These are phyloP conservation scores for Phytophthora idaei DNA, from an alignment of 352 stramenopile genomes.

Conservation along the genomic window DNA sequence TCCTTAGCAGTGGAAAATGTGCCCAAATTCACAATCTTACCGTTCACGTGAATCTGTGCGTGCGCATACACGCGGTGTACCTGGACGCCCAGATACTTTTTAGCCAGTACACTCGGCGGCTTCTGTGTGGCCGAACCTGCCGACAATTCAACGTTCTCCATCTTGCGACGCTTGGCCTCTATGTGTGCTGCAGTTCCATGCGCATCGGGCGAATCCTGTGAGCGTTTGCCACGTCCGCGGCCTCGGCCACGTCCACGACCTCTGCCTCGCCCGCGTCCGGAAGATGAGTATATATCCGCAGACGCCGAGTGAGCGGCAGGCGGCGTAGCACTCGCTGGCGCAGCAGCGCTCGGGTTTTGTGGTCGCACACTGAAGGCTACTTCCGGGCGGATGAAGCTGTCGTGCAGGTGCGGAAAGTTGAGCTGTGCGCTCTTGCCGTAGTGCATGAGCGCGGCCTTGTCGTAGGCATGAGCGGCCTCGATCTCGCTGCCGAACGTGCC, in stretches of 20 bases:
- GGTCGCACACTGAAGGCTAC: slow-evolving; percentile 34
- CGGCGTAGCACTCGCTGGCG: slow-evolving; percentile 1
- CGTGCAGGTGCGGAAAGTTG: slow-evolving; percentile 82
- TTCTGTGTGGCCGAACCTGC: slow-evolving; percentile 36
- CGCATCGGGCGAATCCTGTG: slow-evolving; percentile 42
- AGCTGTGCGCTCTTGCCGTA: slow-evolving; percentile 71
- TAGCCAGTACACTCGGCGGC: slow-evolving; percentile 19
- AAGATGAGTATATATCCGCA: slow-evolving; percentile 17
- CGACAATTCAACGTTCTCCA: slow-evolving; percentile 17
- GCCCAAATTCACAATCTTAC: slow-evolving; percentile 76
- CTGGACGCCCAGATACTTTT: slow-evolving; percentile 77
- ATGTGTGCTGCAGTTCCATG: slow-evolving; percentile 9
- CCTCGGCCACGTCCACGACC: slow-evolving; percentile 55
- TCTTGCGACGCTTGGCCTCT: slow-evolving; percentile 46
- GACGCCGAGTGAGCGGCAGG: slow-evolving; percentile 5
- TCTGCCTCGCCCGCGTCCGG: slow-evolving; percentile 41
- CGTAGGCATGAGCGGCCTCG: slow-evolving; percentile 81
- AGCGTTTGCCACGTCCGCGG: slow-evolving; percentile 62
- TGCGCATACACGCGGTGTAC: slow-evolving; percentile 77
- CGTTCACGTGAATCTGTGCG: slow-evolving; percentile 81
- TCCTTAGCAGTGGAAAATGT: slow-evolving; percentile 74
- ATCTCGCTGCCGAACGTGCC: slow-evolving; percentile 81
- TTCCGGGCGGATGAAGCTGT: slow-evolving; percentile 61
- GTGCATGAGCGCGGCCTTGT: slow-evolving; percentile 74
- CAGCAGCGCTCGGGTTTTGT: slow-evolving; percentile 14